Evolutionary conservation across 257 asterid species (phyloP).

Genomic region (Prunella vulgaris): DNA sequence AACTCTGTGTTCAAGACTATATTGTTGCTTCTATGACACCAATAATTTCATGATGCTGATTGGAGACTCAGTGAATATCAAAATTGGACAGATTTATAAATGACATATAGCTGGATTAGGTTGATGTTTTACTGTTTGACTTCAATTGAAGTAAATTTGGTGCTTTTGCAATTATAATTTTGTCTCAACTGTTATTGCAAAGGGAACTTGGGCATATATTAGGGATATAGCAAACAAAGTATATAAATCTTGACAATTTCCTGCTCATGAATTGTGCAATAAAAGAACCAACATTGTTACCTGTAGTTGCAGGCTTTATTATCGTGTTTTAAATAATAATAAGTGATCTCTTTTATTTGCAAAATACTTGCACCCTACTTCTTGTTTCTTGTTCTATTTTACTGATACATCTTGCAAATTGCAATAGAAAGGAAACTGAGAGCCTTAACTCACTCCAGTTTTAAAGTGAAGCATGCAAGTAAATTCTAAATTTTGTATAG

Average conservation of each 20-base stretch:
- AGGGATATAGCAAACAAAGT: not conserved
- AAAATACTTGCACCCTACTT: not conserved
- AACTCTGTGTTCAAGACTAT: not conserved
- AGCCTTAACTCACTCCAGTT: too few relatives aligned
- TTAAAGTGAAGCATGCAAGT: conserved; percentile 1
- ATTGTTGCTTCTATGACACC: not conserved
- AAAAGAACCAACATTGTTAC: too few relatives aligned
- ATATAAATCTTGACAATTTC: too few relatives aligned
- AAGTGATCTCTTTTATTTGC: not conserved
- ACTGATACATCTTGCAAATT: not conserved
- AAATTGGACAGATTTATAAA: not conserved
- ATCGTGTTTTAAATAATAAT: too few relatives aligned
- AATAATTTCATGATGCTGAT: not conserved
- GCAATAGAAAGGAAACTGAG: not conserved
- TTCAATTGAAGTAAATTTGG: conserved; percentile 4
- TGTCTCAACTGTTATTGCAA: not conserved
- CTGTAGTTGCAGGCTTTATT: too few relatives aligned
- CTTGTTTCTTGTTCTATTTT: not conserved
- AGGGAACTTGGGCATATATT: not conserved
- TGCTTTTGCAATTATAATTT: not conserved
- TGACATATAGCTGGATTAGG: not conserved
- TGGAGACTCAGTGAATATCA: not conserved
- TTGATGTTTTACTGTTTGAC: not conserved
- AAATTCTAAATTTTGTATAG: not conserved
- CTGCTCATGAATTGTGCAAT: too few relatives aligned